Conservation (phyloP, 2,329 filamentous ascomycete genomes). For the Colletotrichum endophyticum region DNA sequence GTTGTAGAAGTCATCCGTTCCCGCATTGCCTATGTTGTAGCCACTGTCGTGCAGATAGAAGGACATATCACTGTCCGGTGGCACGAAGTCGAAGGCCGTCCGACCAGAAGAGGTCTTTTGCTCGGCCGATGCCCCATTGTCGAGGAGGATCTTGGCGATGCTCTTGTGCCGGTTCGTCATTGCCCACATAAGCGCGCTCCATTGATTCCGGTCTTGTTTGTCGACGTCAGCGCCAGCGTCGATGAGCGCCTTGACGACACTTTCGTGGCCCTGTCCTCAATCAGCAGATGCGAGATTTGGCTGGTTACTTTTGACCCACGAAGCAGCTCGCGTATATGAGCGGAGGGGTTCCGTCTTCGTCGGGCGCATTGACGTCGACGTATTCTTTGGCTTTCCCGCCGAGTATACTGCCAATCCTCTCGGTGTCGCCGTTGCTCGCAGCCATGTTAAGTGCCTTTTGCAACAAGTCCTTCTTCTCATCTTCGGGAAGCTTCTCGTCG, state of each 20-base stretch:
- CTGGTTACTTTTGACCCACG: conserved; percentile 54
- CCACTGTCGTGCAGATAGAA: conserved; percentile 95
- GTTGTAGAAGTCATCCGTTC: conserved; percentile 91
- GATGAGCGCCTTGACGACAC: conserved; percentile 83
- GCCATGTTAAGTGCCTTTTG: conserved; percentile 94
- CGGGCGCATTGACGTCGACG: conserved; percentile 84
- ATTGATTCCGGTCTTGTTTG: conserved; percentile 93
- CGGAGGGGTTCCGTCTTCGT: conserved; percentile 95
- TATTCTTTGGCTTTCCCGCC: conserved; percentile 74
- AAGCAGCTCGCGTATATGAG: conserved; percentile 98
- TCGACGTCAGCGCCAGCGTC: conserved; percentile 88
- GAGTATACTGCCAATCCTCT: conserved; percentile 78
- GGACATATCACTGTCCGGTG: conserved; percentile 94
- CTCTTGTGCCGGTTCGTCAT: conserved; percentile 98
- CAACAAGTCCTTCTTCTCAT: conserved; percentile 79
- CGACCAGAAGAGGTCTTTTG: conserved; percentile 93
- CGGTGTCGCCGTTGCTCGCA: conserved; percentile 92
- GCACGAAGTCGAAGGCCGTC: conserved; percentile 94
- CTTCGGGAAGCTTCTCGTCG: conserved; percentile 74
- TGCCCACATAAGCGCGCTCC: conserved; percentile 99
- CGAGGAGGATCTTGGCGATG: conserved; percentile 90
- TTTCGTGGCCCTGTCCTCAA: conserved; percentile 75
- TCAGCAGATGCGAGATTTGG: neutral
- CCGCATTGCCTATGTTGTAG: conserved; percentile 83
- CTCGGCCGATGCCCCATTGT: conserved; percentile 94